Evolutionary conservation across 352 stramenopile genomes (phyloP), one percentile per base, ranked within the genome.

Genomic region (Globisporangium nagaii): DNA sequence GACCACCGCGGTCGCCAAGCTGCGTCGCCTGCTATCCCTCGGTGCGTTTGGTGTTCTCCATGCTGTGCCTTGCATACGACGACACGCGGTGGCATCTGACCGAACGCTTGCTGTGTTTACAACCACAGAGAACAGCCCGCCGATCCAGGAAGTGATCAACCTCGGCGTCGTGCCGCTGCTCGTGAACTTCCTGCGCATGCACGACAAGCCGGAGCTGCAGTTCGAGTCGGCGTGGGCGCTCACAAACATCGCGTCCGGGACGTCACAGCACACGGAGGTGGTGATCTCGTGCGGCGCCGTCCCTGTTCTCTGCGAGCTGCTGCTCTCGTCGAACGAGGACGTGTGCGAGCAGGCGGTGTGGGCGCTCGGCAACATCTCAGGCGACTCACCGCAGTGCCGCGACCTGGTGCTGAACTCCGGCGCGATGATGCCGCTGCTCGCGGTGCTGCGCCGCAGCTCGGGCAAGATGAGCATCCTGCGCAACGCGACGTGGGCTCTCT

Each of bases 181-280:
- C 42, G 95, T 99, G 15, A 78, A 98, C 46, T 99, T 99, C 73
- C 73, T 99, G 24, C 75, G 89, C 56, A 80, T 89, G 41, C 86
- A 98, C 51, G 89, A 98, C 62, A 96, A 93, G 63, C 78, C 80
- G 3, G 71, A 91, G 57, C 79, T 98, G 53, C 97, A 99, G 71
- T 99, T 99, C 71, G 97, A 99, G 69, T 96, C 97, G 20, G 97
- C 97, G 6, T 99, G 97, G 97, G 96, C 96, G 30, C 73, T 99
- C n/a, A 99, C 97, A 31, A 99, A 99, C 74, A 99, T 99, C 72
- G 97, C 97, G 13, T 98, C 90, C 24, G 97, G 97, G 42, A 99
- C 96, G 9, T 97, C 90, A 42, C 90, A 98, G 12, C 93, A 99
- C 73, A 99, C 97, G 9, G 89, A 95, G 36, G 88, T 98, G 31